Conservation (phyloP, 495 filamentous ascomycete genomes). For the Clavariopsis aquatica region DNA sequence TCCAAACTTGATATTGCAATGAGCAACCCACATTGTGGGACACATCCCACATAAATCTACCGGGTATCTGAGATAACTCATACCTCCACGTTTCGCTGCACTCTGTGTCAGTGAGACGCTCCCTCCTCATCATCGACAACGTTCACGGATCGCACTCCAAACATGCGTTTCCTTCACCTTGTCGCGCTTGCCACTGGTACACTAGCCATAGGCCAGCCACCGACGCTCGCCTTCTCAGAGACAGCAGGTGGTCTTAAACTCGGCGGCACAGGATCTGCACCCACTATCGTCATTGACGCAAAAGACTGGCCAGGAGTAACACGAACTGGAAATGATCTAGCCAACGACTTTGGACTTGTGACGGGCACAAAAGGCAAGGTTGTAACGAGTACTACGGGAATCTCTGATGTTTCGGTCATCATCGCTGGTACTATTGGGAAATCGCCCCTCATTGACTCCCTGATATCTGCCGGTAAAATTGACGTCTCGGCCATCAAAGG, state of each 20-base stretch:
- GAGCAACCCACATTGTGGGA: neutral
- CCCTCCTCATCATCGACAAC: neutral
- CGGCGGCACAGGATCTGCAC: conserved; percentile 21
- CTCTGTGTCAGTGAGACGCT: neutral
- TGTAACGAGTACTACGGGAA: conserved; percentile 7
- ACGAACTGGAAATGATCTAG: conserved; percentile 29
- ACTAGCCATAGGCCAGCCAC: conserved; percentile 27
- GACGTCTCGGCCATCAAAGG: conserved; percentile 57
- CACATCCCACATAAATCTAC: neutral
- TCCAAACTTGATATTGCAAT: neutral
- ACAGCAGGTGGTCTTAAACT: conserved; percentile 23
- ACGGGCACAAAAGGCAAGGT: conserved; percentile 35
- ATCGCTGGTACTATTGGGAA: conserved; percentile 69
- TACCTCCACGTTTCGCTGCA: neutral
- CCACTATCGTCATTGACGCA: conserved; percentile 34
- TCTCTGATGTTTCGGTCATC: conserved; percentile 44
- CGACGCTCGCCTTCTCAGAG: conserved; percentile 25
- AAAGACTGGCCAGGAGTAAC: conserved; percentile 34
- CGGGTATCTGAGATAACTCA: neutral
- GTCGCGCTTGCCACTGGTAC: conserved; percentile 1
- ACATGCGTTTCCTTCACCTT: neutral
- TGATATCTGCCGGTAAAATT: conserved; percentile 58
- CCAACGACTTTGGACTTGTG: conserved; percentile 34
- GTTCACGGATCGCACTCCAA: neutral
- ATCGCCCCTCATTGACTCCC: conserved; percentile 59